Conservation (phyloP, 2,329 filamentous ascomycete species). For the Cladophialophora immunda region DNA sequence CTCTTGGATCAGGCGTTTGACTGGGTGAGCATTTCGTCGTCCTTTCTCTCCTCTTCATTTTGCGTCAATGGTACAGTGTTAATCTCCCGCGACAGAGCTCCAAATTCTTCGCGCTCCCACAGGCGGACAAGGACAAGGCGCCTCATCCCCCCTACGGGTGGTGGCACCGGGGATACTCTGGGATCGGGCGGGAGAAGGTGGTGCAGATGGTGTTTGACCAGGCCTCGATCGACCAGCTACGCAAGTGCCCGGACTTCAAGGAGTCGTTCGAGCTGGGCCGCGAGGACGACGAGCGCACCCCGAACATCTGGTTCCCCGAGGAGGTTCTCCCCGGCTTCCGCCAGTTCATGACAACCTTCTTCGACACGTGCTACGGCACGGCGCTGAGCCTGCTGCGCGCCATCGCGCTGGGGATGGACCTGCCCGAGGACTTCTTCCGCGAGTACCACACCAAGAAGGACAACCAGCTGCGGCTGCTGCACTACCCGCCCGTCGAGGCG, state of each 20-base stretch:
- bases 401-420: constrained; percentile 51
- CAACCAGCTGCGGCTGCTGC: constrained; percentile 55
- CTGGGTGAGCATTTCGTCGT: constrained; percentile 34
- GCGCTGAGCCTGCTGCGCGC: constrained; percentile 54
- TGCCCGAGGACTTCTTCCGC: constrained; percentile 49
- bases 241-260: constrained; percentile 39
- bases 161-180: constrained; percentile 36
- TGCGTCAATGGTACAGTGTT: too few relatives aligned
- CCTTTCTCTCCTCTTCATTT: not conserved
- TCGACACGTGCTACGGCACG: constrained; percentile 53
- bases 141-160: constrained; percentile 51
- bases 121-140: constrained; percentile 58
- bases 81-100: constrained; percentile 37
- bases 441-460: constrained; percentile 71
- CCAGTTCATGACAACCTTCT: constrained; percentile 48
- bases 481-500: constrained; percentile 56
- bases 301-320: constrained; percentile 60
- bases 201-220: constrained; percentile 32
- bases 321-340: constrained; percentile 56
- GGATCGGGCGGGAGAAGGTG: constrained; percentile 36
- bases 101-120: constrained; percentile 55
- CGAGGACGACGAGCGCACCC: constrained; percentile 52
- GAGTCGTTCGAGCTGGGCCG: constrained; percentile 59
- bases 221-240: constrained; percentile 29
- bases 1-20: constrained; percentile 35